These are phyloP conservation scores for Oryza coarctata DNA, from an alignment of 176 grass and related monocot genomes.

Conservation along the genomic window DNA sequence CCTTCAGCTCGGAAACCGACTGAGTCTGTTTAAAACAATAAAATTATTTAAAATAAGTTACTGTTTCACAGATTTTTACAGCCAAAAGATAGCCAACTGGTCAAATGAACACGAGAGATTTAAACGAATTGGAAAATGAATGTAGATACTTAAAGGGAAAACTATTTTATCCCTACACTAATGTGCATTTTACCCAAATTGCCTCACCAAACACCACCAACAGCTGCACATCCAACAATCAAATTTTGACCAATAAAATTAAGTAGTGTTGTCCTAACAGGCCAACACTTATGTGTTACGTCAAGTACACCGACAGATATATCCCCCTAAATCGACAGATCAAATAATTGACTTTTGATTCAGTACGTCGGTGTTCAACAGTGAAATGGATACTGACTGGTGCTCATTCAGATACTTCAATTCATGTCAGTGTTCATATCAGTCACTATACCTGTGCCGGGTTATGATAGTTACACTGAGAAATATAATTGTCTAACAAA, in stretches of 20 bases:
- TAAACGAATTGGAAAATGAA: not conserved
- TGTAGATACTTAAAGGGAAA: slow-evolving; percentile 8
- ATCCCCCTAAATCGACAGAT: not conserved
- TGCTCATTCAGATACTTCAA: not conserved
- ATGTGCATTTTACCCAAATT: slow-evolving; percentile 9
- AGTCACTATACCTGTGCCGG: too few species aligned
- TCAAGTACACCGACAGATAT: not conserved
- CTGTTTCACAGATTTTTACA: not conserved
- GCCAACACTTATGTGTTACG: not conserved
- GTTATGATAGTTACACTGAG: too few species aligned
- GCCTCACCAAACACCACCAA: not conserved
- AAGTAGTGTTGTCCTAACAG: not conserved
- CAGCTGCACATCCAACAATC: not conserved
- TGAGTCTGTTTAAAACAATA: slow-evolving; percentile 60
- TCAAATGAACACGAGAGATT: slow-evolving; percentile 3
- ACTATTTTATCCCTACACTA: not conserved
- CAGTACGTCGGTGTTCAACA: too few species aligned
- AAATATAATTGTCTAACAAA: too few species aligned
- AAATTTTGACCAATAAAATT: slow-evolving; percentile 3
- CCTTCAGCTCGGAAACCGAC: slow-evolving; percentile 92
- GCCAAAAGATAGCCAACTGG: not conserved
- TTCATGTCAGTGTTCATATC: too few species aligned
- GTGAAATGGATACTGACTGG: too few species aligned
- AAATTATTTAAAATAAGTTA: slow-evolving; percentile 9
- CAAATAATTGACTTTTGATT: slow-evolving; percentile 3